Conservation (phyloP, 148 eudicot species). For the Rhododendron mucronatum region DNA sequence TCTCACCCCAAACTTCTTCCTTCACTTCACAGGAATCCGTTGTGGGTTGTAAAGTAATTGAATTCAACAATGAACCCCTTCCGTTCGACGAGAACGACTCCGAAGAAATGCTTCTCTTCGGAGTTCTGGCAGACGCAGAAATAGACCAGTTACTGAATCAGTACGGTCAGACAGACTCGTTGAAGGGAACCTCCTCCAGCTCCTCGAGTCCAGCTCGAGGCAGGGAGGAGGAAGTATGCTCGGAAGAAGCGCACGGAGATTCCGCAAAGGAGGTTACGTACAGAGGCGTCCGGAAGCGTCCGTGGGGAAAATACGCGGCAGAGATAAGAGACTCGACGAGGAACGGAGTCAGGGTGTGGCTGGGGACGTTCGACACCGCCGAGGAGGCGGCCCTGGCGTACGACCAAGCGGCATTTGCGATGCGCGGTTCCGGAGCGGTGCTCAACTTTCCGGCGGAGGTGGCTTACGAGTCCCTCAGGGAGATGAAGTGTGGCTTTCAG, state of each 20-base stretch:
- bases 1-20: slow-evolving; percentile 12
- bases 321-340: slow-evolving; percentile 17
- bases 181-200: neutral
- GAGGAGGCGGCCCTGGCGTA: slow-evolving; percentile 10
- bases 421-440: slow-evolving; percentile 4
- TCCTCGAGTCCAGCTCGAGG: neutral
- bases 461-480: neutral
- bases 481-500: slow-evolving; percentile 1
- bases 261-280: neutral
- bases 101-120: slow-evolving; percentile 13
- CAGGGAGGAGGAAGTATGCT: neutral
- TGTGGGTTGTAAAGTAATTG: neutral
- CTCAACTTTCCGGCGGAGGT: slow-evolving; percentile 15
- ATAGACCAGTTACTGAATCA: neutral
- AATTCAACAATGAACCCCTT: neutral
- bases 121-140: neutral
- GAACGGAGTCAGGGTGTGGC: slow-evolving; percentile 7
- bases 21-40: neutral
- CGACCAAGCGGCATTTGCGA: slow-evolving; percentile 10
- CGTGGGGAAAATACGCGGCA: slow-evolving; percentile 13
- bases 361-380: slow-evolving; percentile 8
- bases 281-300: slow-evolving; percentile 8
- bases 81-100: slow-evolving; percentile 5
- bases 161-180: neutral
- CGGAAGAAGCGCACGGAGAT: neutral